Base-by-base conservation (phyloP, 75 land plant genomes). In the Cupressus sempervirens region DNA sequence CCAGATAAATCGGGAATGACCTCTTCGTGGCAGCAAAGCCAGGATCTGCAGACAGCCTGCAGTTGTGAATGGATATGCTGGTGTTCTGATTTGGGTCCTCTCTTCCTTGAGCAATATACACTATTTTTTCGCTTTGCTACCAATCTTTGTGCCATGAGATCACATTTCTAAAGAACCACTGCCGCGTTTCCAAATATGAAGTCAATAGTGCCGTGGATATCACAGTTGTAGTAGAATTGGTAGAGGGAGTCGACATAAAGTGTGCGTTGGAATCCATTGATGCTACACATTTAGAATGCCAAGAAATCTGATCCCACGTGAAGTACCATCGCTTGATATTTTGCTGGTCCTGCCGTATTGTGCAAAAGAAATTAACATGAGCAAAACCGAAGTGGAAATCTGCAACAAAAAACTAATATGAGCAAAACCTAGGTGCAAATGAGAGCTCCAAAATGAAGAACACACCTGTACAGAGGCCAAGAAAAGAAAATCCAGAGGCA, bases 221-320 rank as follows among this genome's bases (percentile, higher is more conserved):
- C 87, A 85, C 92, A 93, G 46, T 91, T 88, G 11, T 90, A 56
- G 81, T 88, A 93, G 87, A 89, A 93, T 77, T 93, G 94, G 1
- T 89, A 86, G 74, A 87, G 77, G 13, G 92, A 85, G 52, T 91
- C 90, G 38, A 88, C 85, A 81, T 93, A 91, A 15, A 93, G 88
- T 0, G 94, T 91, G 87, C 91, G 92, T 72, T 91, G 94, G 87
- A 85, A 88, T 2, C 89, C 91, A 15, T 81, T 83, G 73, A 93
- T 80, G 86, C 83, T 75, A 86, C 92, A 91, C 16, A 81, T 40
- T 76, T 86, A 89, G 30, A 91, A 76, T 1, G 89, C 92, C 3
- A 87, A 38, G 18, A 82, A 79, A 79, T 90, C 90, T 4, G 90
- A 88, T 8, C 87, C 86, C 53, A 82, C 87, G n/a, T 91, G 83